Conservation (phyloP, 768 basidiomycete species). For the Mycena polygramma region DNA sequence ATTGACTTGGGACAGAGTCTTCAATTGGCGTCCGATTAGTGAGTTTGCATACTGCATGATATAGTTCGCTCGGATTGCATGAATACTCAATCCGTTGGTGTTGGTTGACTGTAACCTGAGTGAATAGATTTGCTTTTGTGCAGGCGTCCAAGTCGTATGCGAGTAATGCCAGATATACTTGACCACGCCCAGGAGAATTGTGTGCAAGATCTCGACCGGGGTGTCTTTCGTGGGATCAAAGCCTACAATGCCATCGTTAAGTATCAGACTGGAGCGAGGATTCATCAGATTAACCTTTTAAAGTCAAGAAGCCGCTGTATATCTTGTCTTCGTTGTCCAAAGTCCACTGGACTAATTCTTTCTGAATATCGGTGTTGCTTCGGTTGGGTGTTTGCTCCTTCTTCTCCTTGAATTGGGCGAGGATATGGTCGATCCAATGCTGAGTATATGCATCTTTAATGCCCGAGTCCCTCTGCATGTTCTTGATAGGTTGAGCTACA, state of each 20-base stretch:
- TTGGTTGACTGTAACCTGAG: constrained; percentile 39
- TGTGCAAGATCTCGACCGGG: constrained; percentile 47
- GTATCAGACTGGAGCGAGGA: too few relatives aligned
- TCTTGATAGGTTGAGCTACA: constrained; percentile 43
- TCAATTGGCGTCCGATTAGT: constrained; percentile 45
- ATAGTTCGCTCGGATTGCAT: constrained; percentile 40
- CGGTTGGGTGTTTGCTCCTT: constrained; percentile 35
- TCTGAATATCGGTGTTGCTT: constrained; percentile 38
- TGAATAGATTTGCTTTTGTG: constrained; percentile 35
- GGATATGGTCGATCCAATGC: constrained; percentile 52
- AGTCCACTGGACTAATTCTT: constrained; percentile 47
- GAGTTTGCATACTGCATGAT: constrained; percentile 46
- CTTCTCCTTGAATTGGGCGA: constrained; percentile 39
- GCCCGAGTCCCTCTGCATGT: constrained; percentile 48
- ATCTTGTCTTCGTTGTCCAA: constrained; percentile 39
- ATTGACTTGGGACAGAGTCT: too few relatives aligned
- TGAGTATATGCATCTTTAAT: constrained; percentile 55
- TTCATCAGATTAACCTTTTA: constrained; percentile 39
- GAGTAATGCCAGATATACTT: constrained; percentile 50
- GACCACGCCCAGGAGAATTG: constrained; percentile 44
- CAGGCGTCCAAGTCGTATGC: constrained; percentile 34
- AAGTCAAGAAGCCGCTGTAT: constrained; percentile 49
- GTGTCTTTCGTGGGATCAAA: constrained; percentile 37
- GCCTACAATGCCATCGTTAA: neutral
- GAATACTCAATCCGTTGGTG: constrained; percentile 29